Evolutionary conservation across 192 early-diverging fungal genomes (phyloP), one percentile per base, ranked within the genome.

Genomic region (Funneliformis mosseae): DNA sequence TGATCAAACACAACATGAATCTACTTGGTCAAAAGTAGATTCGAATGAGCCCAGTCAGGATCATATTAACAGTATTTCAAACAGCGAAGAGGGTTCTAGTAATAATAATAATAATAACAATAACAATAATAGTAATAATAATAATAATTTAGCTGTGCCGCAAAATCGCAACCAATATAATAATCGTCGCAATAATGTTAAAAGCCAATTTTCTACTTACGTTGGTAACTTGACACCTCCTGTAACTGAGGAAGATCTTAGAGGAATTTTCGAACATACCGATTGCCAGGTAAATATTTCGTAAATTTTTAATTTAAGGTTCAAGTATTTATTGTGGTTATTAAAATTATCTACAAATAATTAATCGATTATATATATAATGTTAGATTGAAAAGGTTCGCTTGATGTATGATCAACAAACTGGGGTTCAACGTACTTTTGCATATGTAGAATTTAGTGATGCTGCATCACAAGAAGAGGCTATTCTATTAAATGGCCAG

Each of bases 371-470:
- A 25, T 46, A 27, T 23, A 73, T 59, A 16, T 61, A 23, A 9
- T 8, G 41, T 43, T 25, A 78, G 77, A 25, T 78, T 10, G 77
- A 66, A 38, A 68, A 48, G 33, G 63, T 78, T 33, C 23, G 63
- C 9, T 16, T 78, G 21, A 8, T 55, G 46, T 28, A 18, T 46
- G 77, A 78, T 38, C 21, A 8, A 38, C 28, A n/a, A 1, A 16
- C 39, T 33, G 4, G 25, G 3, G n/a, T 1, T 2, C 62, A 66
- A 55, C 18, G 74, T 7, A 38, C 50, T 50, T 78, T 67, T 66
- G 62, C 41, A 8, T 78, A 68, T 55, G 64, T 78, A 33, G 77
- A 78, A 38, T 78, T 78, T 46, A 5, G 42, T 14, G 77, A 78
- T 68, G 27, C 46, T 16, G 16, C 39, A 18, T 78, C 77, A 39